Base-by-base conservation (phyloP, 441 rosid genomes). In the Theobroma grandiflorum region DNA sequence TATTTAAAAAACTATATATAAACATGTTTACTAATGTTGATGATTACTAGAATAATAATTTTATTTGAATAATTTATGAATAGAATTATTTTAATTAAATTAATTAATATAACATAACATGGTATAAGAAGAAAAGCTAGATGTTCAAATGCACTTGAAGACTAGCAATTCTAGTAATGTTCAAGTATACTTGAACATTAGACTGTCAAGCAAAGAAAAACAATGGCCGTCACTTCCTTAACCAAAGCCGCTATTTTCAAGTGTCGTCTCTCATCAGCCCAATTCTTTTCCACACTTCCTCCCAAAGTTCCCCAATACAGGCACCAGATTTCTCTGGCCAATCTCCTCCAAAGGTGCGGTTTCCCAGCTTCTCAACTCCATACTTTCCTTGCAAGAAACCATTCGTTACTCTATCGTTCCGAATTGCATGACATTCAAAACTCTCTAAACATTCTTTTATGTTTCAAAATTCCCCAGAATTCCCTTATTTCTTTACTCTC, bases 331-430 rank as follows among this genome's bases (percentile, higher is more conserved):
- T 79, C 88, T 8, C 84, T 93, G n/a, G 88, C 94, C n/a, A 89
- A 82, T 89, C 88, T 95, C 68, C 89, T 93, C 71, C 90, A 84
- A 77, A 89, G 93, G 85, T 87, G 88, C 76, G 95, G 97, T 7
- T 90, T 92, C 79, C 79, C 97, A 81, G 84, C 88, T 42, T 88
- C 93, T 52, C 86, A 80, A 62, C 89, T 90, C 74, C 88, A 88
- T 4, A 61, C 72, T 22, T 90, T 93, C 75, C 86, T 95, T 63
- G 70, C 80, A 4, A 83, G 61, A 74, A 87, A 88, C 84, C 84
- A 6, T 16, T 82, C 79, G 68, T 81, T 92, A 1, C 66, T 90
- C 74, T 83, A 31, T 10, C 7, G 83, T 82, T 86, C 87, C 63
- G 86, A 86, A 77, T 69, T 85, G 37, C 11, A 35, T 0, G 90